Evolutionary conservation across 306 rosid genomes (phyloP), one percentile per base, ranked within the genome.

Genomic region (Vigna mungo): DNA sequence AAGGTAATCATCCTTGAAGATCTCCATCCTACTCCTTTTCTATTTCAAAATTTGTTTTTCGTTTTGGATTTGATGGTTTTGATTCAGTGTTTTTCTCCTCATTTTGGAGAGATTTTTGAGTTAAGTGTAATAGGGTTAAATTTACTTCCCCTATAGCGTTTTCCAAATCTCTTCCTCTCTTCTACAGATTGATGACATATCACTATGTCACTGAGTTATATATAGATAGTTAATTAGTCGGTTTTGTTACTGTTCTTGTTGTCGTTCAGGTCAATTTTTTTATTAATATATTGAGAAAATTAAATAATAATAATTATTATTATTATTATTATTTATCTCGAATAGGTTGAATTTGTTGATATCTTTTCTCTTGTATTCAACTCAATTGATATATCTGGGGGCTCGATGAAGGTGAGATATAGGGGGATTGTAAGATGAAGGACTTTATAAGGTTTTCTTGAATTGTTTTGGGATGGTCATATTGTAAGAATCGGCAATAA

Each of bases 371-470:
- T 12, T 66, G 5, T 61, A 36, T 61, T 36, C 37, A 65, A 77
- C 73, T 64, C 5, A 88, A 78, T 90, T 89, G 89, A 78, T 86
- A 78, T 88, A 88, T 84, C 76, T 87, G 92, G 98, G 97, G 97
- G 79, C 87, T 91, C 90, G 97, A 94, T 90, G 96, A 94, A 94
- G 87, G 97, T 97, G 84, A 91, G 97, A 92, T 94, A 94, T 76
- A 94, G 91, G 84, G 96, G 75, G 98, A 91, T 89, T 91, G 96
- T 85, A 74, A 78, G 87, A 82, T 84, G 85, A 77, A 85, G 89
- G 85, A 87, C 84, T 84, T 85, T 80, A 72, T 84, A 81, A 85
- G 87, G 86, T 85, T 88, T 86, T 83, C 81, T 89, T 88, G 89
- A 83, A 80, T 86, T 85, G 78, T 80, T 52, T 81, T 86, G 75